phyloP scores from a whole-genome alignment of 2,329 filamentous ascomycete species.

The Ambrosiella cleistominuta region DNA sequence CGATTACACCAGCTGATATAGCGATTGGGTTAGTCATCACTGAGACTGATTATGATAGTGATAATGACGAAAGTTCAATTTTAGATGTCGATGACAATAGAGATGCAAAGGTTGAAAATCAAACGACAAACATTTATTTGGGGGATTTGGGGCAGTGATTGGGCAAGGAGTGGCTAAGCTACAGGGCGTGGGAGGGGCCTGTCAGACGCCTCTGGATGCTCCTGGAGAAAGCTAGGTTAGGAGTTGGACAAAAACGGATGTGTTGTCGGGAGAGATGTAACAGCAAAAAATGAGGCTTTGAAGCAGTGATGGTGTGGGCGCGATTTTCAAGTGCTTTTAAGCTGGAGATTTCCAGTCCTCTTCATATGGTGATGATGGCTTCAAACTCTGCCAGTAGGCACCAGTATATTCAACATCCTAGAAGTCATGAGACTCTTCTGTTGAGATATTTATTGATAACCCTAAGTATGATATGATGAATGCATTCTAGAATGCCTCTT shows the following conservation, averaged over 20 bases:
- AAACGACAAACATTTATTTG: background rate
- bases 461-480: no score
- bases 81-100: background rate
- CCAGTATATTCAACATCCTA: no score
- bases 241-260: background rate
- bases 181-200: background rate
- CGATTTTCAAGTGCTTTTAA: no score
- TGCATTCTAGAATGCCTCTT: no score
- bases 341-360: no score
- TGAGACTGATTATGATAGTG: background rate
- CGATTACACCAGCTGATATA: conserved; percentile 40
- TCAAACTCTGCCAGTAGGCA: no score
- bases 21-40: conserved; percentile 30
- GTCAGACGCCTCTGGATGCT: background rate
- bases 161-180: background rate
- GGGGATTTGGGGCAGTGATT: background rate
- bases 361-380: no score
- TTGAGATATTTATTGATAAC: no score
- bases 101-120: background rate
- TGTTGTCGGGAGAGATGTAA: background rate
- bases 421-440: no score
- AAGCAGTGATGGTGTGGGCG: no score
- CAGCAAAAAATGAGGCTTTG: background rate
- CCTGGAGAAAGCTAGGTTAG: background rate
- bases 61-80: background rate